Percentiles rank a stretch among this genome's conserved stretches.
phyloP scores from a whole-genome alignment of 805 yeast genomes.

The Wickerhamiella occidentalis region DNA sequence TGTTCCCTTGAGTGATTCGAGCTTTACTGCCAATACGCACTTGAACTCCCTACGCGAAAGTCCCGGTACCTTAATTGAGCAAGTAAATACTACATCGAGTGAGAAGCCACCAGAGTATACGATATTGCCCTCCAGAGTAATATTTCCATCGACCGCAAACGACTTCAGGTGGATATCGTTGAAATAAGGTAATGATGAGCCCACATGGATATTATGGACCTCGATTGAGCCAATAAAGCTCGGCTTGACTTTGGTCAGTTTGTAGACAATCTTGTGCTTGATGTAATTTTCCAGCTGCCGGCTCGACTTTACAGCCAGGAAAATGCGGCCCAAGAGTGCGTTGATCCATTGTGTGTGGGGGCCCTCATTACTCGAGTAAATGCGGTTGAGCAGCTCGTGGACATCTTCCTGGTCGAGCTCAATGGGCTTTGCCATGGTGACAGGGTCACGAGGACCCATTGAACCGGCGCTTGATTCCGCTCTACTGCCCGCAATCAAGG shows the following conservation, averaged over 20 bases:
- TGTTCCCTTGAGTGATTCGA: conserved; percentile 63
- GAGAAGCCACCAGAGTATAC: conserved; percentile 66
- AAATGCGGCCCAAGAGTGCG: conserved; percentile 73
- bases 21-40: conserved; percentile 53
- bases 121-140: conserved; percentile 48
- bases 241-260: conserved; percentile 72
- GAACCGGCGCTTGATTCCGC: conserved; percentile 8
- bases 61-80: conserved; percentile 60
- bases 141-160: conserved; percentile 68
- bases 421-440: conserved; percentile 55
- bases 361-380: conserved; percentile 76
- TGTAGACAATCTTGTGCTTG: conserved; percentile 49
- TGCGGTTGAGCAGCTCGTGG: conserved; percentile 57
- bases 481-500: conserved; percentile 45
- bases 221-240: conserved; percentile 76
- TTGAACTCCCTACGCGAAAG: conserved; percentile 66
- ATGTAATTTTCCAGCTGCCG: conserved; percentile 48
- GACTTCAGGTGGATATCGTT: conserved; percentile 59
- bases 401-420: conserved; percentile 62
- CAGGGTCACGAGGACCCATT: conserved; percentile 38
- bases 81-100: conserved; percentile 68
- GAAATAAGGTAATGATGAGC: conserved; percentile 67
- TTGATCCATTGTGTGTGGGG: conserved; percentile 81
- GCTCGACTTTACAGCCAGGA: conserved; percentile 64
- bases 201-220: conserved; percentile 60